These are phyloP conservation scores for Monosporascus cannonballus DNA, from an alignment of 2,329 filamentous ascomycete genomes.

Conservation along the genomic window DNA sequence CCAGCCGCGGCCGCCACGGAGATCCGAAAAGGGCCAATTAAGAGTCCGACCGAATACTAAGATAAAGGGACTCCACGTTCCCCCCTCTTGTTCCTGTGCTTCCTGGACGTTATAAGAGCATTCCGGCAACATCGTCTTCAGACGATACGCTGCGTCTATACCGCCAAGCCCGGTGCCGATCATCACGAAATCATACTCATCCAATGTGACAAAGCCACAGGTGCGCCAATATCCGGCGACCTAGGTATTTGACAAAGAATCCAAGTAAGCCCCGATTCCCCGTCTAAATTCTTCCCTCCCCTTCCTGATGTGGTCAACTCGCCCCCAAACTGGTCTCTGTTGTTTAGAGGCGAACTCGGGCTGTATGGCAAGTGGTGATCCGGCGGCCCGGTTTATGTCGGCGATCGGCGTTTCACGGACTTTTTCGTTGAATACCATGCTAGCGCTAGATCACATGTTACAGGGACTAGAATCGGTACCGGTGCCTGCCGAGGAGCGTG, in stretches of 20 bases:
- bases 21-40: constrained; percentile 59
- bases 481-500: too few relatives aligned
- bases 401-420: too few relatives aligned
- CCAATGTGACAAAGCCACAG: neutral
- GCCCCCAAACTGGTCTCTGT: too few relatives aligned
- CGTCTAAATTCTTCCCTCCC: too few relatives aligned
- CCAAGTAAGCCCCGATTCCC: too few relatives aligned
- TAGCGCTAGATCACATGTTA: too few relatives aligned
- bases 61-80: constrained; percentile 73
- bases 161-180: constrained; percentile 54
- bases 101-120: constrained; percentile 61
- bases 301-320: too few relatives aligned
- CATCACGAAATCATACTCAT: constrained; percentile 49
- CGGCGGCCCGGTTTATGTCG: too few relatives aligned
- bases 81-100: constrained; percentile 58
- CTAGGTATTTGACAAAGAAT: neutral
- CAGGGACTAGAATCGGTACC: too few relatives aligned
- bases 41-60: constrained; percentile 69
- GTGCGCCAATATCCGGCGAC: neutral
- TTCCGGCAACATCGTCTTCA: constrained; percentile 53
- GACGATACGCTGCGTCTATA: constrained; percentile 65
- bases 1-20: constrained; percentile 54
- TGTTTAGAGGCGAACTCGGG: too few relatives aligned
- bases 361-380: too few relatives aligned
- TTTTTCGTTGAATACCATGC: too few relatives aligned